phyloP scores from a whole-genome alignment of 176 grass and related monocot genomes.

The Tuctoria greenei region DNA sequence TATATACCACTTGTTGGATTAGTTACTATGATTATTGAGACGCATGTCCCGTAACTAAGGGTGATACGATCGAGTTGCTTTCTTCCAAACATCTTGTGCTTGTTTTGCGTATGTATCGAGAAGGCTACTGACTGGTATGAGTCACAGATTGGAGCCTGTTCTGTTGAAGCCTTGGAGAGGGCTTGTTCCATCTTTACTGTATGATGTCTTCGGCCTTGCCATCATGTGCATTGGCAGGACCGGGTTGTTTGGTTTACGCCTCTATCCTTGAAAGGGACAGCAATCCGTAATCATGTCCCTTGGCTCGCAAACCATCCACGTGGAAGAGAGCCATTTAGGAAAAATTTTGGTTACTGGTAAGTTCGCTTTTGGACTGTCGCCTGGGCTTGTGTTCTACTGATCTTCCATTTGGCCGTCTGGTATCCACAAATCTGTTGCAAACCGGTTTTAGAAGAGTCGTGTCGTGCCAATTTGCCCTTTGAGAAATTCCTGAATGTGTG shows the following conservation, averaged over 20 bases:
- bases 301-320: conserved; percentile 37
- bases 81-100: neutral
- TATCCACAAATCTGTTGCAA: neutral
- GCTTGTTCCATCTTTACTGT: conserved; percentile 1
- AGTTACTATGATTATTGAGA: conserved; percentile 21
- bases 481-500: too few species aligned
- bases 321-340: conserved; percentile 42
- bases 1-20: conserved; percentile 32
- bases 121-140: neutral
- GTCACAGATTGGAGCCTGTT: conserved; percentile 22
- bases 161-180: neutral
- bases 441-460: too few species aligned
- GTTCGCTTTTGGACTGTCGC: conserved; percentile 9
- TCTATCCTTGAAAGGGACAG: conserved; percentile 40
- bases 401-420: conserved; percentile 26
- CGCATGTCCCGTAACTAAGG: conserved; percentile 1
- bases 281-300: conserved; percentile 37
- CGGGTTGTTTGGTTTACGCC: conserved; percentile 30
- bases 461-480: neutral
- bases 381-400: conserved; percentile 27
- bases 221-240: conserved; percentile 44
- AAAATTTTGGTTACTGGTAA: conserved; percentile 4
- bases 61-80: neutral
- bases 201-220: conserved; percentile 7
- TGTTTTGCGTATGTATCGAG: neutral